These are phyloP conservation scores for Asparagopsis taxiformis DNA, from an alignment of 31 red algal species.

Conservation along the genomic window DNA sequence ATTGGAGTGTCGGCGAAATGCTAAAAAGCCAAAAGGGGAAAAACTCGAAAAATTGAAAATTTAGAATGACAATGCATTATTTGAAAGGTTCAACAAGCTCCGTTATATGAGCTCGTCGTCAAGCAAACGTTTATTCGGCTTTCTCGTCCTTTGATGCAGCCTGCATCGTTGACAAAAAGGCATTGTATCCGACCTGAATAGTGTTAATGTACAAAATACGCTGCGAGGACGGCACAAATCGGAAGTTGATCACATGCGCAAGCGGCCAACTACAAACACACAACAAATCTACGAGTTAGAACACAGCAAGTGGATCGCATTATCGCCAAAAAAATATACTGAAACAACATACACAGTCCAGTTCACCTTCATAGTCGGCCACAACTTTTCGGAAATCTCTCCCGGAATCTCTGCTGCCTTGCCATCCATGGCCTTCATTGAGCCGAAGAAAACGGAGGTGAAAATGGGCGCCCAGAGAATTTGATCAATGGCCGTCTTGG, in stretches of 20 bases:
- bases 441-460: constrained; percentile 93
- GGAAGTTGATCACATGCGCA: constrained; percentile 98
- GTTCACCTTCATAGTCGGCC: constrained; percentile 99
- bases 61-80: too few relatives aligned
- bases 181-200: constrained; percentile 99
- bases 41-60: too few relatives aligned
- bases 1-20: too few relatives aligned
- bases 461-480: constrained; percentile 96
- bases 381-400: constrained; percentile 89
- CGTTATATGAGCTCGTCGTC: too few relatives aligned
- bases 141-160: constrained; percentile 29
- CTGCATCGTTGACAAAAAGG: constrained; percentile 94
- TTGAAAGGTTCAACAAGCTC: too few relatives aligned
- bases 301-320: too few relatives aligned
- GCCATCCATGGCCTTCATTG: constrained; percentile 94
- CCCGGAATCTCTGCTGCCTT: constrained; percentile 63
- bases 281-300: too few relatives aligned
- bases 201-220: constrained; percentile 99
- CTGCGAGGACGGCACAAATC: constrained; percentile 95
- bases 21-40: too few relatives aligned
- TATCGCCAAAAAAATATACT: too few relatives aligned
- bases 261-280: constrained; percentile 66
- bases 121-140: background rate
- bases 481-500: constrained; percentile 99
- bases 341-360: constrained; percentile 72